Evolutionary conservation across 441 rosid genomes (phyloP).

Genomic region (Corymbia citriodora): DNA sequence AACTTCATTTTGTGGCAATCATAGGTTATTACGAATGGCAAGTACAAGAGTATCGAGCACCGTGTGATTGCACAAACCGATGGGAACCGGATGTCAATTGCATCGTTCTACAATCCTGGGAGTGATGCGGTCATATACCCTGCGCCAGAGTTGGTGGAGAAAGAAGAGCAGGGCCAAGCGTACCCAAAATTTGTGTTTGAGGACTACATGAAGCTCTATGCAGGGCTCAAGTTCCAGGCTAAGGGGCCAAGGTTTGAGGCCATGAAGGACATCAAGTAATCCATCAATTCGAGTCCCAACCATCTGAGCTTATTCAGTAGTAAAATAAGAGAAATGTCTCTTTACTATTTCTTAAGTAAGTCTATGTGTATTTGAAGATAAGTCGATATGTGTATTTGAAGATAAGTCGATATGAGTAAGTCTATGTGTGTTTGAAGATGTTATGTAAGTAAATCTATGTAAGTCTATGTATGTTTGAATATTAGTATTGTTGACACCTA

Average conservation of each 20-base stretch:
- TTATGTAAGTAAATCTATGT: background rate
- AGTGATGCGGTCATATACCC: background rate
- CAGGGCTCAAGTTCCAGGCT: background rate
- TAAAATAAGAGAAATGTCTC: background rate
- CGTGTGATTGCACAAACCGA: background rate
- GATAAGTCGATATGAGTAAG: background rate
- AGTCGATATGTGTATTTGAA: no score
- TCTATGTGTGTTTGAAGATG: no score
- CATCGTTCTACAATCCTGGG: background rate
- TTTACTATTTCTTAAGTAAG: background rate
- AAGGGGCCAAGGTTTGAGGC: background rate
- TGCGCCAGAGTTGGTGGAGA: background rate
- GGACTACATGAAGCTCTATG: slow-evolving; percentile 5
- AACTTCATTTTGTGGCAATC: background rate
- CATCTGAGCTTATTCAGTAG: background rate
- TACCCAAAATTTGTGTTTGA: slow-evolving; percentile 3
- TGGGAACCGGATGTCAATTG: slow-evolving; percentile 1
- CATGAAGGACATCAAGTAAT: background rate
- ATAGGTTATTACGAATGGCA: background rate
- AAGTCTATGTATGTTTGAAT: no score
- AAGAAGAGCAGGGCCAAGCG: background rate
- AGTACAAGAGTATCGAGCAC: background rate
- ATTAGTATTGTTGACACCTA: no score
- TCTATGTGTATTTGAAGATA: background rate
- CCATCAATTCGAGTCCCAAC: background rate